Evolutionary conservation across 495 filamentous ascomycete species (phyloP).

Genomic region (Copromyces sp.): DNA sequence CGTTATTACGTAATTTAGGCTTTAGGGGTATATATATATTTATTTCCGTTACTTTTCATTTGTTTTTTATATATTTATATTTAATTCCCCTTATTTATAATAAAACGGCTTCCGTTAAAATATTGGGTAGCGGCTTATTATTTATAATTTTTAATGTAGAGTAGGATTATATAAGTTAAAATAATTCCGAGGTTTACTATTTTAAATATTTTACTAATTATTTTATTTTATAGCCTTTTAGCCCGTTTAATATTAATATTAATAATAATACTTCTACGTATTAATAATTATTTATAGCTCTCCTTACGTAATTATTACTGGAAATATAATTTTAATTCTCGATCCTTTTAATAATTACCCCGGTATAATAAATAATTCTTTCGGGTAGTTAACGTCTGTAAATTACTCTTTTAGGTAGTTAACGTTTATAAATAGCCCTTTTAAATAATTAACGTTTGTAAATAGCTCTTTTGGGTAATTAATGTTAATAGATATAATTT

Average conservation of each 20-base stretch:
- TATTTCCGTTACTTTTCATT: not conserved
- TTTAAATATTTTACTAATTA: not conserved
- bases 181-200: no score
- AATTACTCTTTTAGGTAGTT: no score
- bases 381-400: no score
- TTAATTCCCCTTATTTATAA: not conserved
- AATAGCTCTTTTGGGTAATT: no score
- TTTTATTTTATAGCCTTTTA: not conserved
- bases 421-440: no score
- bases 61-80: not conserved
- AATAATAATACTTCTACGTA: not conserved
- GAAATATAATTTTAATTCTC: no score
- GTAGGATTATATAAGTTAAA: not conserved
- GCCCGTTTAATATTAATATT: not conserved
- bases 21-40: not conserved
- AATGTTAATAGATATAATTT: not conserved
- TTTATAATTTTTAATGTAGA: not conserved
- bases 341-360: no score
- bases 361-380: no score
- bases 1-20: not conserved
- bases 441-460: no score
- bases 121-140: not conserved
- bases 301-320: not conserved
- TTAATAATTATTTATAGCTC: not conserved
- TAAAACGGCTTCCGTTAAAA: not conserved